These are phyloP conservation scores for Dothideomycetes sp. DNA, from an alignment of 2,329 filamentous ascomycete species.

Conservation along the genomic window DNA sequence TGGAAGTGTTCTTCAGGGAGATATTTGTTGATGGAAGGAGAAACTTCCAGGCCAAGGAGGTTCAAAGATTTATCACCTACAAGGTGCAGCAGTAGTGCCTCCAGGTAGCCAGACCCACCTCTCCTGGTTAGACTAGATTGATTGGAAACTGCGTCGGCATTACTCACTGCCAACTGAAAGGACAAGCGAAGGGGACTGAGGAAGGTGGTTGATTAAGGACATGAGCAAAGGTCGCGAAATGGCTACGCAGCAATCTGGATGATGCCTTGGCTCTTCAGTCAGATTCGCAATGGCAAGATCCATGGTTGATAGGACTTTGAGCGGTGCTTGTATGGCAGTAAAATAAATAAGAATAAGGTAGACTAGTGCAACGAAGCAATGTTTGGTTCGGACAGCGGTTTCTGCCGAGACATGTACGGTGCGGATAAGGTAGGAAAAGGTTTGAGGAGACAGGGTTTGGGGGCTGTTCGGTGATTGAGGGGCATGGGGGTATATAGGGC, in stretches of 20 bases:
- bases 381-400: background rate
- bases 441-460: no score
- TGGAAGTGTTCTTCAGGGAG: constrained; percentile 31
- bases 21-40: constrained; percentile 32
- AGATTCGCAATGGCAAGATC: constrained; percentile 3
- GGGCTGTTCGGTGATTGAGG: no score
- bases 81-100: constrained; percentile 29
- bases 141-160: background rate
- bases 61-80: constrained; percentile 14
- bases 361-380: background rate
- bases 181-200: constrained; percentile 12
- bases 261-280: constrained; percentile 7
- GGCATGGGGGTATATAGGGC: background rate
- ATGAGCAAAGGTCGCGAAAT: constrained; percentile 8
- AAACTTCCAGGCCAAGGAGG: constrained; percentile 39
- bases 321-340: background rate
- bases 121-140: background rate
- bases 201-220: constrained; percentile 6
- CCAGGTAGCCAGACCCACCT: constrained; percentile 38
- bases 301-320: constrained; percentile 1
- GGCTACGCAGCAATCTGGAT: constrained; percentile 11
- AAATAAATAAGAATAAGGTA: background rate
- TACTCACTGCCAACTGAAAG: constrained; percentile 35
- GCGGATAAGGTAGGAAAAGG: no score
- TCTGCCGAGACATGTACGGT: background rate